Evolutionary conservation across 352 stramenopile species (phyloP).

Genomic region (Globisporangium uncinulatum): DNA sequence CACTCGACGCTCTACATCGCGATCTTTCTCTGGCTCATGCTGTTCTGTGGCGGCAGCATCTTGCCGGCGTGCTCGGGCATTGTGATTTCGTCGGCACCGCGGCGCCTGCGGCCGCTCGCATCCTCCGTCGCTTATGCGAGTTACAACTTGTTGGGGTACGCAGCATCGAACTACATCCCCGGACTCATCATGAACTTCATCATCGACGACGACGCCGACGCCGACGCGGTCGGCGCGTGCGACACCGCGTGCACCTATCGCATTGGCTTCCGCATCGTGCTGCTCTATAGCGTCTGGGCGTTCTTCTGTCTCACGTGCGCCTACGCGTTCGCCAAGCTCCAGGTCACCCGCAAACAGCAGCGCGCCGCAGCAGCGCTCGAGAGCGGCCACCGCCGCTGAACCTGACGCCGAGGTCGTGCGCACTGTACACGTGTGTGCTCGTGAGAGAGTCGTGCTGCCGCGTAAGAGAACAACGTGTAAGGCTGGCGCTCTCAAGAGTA

Average conservation of each 20-base stretch:
- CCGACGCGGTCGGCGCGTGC: slow-evolving; percentile 26
- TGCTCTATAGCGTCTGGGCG: slow-evolving; percentile 65
- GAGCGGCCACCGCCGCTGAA: neutral
- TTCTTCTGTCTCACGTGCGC: slow-evolving; percentile 62
- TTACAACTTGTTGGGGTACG: slow-evolving; percentile 86
- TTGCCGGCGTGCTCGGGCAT: slow-evolving; percentile 81
- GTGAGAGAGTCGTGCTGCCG: neutral
- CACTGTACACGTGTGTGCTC: slow-evolving; percentile 7
- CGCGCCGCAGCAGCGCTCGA: slow-evolving; percentile 5
- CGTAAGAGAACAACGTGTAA: slow-evolving; percentile 2
- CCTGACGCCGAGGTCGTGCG: too few relatives aligned
- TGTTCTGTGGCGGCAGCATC: slow-evolving; percentile 74
- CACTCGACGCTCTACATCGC: slow-evolving; percentile 63
- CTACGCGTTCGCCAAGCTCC: slow-evolving; percentile 11
- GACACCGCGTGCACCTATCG: slow-evolving; percentile 77
- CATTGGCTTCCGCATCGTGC: slow-evolving; percentile 76
- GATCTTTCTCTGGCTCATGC: slow-evolving; percentile 74
- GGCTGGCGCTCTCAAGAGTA: neutral
- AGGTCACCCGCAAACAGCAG: slow-evolving; percentile 7
- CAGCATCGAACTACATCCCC: slow-evolving; percentile 78
- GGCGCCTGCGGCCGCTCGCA: slow-evolving; percentile 54
- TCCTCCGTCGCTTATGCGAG: slow-evolving; percentile 76
- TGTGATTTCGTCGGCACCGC: slow-evolving; percentile 67
- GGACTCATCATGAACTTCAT: slow-evolving; percentile 83
- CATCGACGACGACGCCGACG: slow-evolving; percentile 30